Evolutionary conservation across 2,329 filamentous ascomycete genomes (phyloP), one percentile per base, ranked within the genome.

Genomic region (Sporothrix sp.): DNA sequence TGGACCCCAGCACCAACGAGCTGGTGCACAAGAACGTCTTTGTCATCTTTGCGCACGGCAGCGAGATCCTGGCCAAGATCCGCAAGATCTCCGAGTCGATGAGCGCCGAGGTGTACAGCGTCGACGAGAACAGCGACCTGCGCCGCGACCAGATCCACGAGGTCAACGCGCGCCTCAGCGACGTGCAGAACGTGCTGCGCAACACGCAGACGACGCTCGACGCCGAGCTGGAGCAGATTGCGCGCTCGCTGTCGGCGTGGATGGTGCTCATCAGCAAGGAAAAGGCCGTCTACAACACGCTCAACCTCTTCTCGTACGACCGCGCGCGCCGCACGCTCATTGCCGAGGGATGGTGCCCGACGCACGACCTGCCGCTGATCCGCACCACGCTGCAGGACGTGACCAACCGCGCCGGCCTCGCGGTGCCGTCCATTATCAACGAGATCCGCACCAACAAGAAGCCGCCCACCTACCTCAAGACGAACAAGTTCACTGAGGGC

Each of bases 401-500:
- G 60, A 98, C 94, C 58, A 94, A 95, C 68, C 82, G 89, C 56
- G 93, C 93, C 58, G 93, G 94, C 25, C 76, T 97, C 50, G 94
- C 91, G n/a, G 89, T 97, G 25, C 91, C 94, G 7, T 97, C 91
- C 48, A 97, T 98, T 61, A 91, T 98, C 73, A 97, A 97, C 67
- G 89, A 95, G 71, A 93, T 98, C 64, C 84, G 82, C 61, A 97
- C 91, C 38, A 95, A 90, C 71, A 97, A 96, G 76, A 97, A 87
- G 6, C 93, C 94, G 23, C 93, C 93, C 1, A 98, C 93, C 1
- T 97, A 94, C 67, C 81, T 96, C 68, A 95, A 95, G 73, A 96
- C 90, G 28, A 98, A 98, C 76, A 95, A 91, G 68, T 97, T 97
- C 65, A 98, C 94, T 3, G 84, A 96, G 62, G 93, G 85, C 21